Percentiles rank a stretch among this genome's conserved stretches.
Evolutionary conservation across 208 protist species (phyloP).

Genomic region (Leishmania gerbilli): DNA sequence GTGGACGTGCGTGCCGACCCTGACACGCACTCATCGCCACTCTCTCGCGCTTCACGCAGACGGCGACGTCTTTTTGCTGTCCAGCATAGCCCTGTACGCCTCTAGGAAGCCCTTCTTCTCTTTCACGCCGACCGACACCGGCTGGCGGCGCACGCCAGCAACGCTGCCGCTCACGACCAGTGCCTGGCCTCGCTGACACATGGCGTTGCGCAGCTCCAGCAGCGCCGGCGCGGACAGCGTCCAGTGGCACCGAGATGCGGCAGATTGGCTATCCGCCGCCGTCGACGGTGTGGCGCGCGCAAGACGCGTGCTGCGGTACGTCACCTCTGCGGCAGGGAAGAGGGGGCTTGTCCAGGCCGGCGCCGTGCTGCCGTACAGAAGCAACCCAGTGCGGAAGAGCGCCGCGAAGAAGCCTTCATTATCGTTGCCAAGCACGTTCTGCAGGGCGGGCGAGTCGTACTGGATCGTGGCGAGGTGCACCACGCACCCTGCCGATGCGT

Average conservation of each 20-base stretch:
- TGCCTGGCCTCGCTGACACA: slow-evolving; percentile 37
- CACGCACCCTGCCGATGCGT: slow-evolving; percentile 17
- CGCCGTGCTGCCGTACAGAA: slow-evolving; percentile 62
- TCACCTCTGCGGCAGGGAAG: slow-evolving; percentile 54
- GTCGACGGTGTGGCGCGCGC: slow-evolving; percentile 5
- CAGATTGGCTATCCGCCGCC: not conserved
- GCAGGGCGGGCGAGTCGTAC: slow-evolving; percentile 65
- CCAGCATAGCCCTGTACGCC: slow-evolving; percentile 36
- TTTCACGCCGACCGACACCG: slow-evolving; percentile 46
- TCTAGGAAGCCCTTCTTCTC: slow-evolving; percentile 69
- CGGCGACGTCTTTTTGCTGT: not conserved
- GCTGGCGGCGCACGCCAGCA: slow-evolving; percentile 34
- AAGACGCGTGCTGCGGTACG: slow-evolving; percentile 14
- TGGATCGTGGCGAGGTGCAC: slow-evolving; percentile 44
- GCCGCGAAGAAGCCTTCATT: slow-evolving; percentile 23
- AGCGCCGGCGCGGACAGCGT: slow-evolving; percentile 22
- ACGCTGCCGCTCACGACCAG: slow-evolving; percentile 27
- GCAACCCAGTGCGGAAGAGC: slow-evolving; percentile 46
- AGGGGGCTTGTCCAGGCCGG: slow-evolving; percentile 54
- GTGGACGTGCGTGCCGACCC: not conserved
- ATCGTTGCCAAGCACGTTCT: slow-evolving; percentile 50
- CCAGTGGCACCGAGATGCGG: slow-evolving; percentile 10
- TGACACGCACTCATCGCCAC: not conserved
- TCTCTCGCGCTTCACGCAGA: not conserved
- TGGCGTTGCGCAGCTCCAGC: slow-evolving; percentile 42